Evolutionary conservation across 108 stramenopile genomes (phyloP), one percentile per base, ranked within the genome.

Genomic region (Skeletonema costatum): DNA sequence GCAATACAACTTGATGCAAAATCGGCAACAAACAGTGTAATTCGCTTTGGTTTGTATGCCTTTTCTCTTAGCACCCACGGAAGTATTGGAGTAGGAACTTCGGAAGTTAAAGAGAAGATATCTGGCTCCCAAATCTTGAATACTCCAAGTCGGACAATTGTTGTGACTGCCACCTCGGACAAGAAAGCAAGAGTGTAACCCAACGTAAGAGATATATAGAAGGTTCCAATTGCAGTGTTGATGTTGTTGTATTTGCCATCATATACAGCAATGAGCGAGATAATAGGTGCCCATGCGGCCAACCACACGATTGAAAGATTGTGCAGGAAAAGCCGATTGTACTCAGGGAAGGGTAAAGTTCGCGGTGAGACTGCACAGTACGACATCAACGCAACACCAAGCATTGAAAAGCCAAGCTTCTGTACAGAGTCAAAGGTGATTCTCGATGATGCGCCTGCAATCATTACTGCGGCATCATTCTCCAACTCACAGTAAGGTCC

Each of bases 1-100:
- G 91, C 91, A 13, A 97, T 60, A 50, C 92, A 92, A 64, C 87
- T 92, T 14, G 93, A 82, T 5, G 83, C 80, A 64, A 97, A 88
- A 68, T 97, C 94, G 32, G 92, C 92, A 10, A 86, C 89, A 70
- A 97, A 92, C 13, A 97, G 84, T 8, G 96, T 93, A 13, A 94
- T 94, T 25, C 92, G 82, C 68, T 93, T 94, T 2, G 91, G 89
- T 53, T 80, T 74, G 65, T 91, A 92, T 58, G 82, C 81, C 41
- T 88, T 86, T 74, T 96, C 96, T 64, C 93, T 69, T 63, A 96
- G 70, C 7, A 92, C 90, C 96, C 96, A 97, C 12, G 96, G 96
- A 31, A 94, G 51, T 25, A 93, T 72, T 4, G 86, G 64, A 2
- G 85, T 41, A 5, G 96, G 92, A 12, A 90, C 86, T 50, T 81